Evolutionary conservation across 2,329 filamentous ascomycete species (phyloP).

Genomic region (Mycogone perniciosa): DNA sequence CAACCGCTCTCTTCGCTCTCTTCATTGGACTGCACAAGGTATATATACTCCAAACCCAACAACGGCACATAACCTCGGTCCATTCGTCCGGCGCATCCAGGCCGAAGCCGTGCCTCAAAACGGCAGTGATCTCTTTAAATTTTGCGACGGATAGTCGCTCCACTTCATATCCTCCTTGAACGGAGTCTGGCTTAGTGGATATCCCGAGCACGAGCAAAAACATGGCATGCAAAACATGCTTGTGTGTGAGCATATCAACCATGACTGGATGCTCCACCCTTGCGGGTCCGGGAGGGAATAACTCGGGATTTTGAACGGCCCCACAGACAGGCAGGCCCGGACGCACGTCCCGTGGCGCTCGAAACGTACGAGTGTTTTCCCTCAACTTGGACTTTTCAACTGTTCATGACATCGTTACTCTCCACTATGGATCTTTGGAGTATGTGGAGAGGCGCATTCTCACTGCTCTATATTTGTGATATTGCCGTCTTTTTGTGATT

Average conservation of each 20-base stretch:
- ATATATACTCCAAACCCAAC: background rate
- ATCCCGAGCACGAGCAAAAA: no score
- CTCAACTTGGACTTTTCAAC: no score
- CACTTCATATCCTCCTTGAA: background rate
- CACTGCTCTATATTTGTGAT: no score
- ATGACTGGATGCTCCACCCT: background rate
- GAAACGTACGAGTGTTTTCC: no score
- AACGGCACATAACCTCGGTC: constrained; percentile 8
- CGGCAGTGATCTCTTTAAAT: background rate
- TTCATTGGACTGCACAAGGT: background rate
- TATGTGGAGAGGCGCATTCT: no score
- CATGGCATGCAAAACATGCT: background rate
- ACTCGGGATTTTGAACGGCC: background rate
- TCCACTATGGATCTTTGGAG: no score
- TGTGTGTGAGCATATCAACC: background rate
- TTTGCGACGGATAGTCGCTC: background rate
- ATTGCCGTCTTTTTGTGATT: no score
- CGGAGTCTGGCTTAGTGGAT: no score
- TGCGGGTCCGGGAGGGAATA: background rate
- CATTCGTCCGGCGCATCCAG: constrained; percentile 4
- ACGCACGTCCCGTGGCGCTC: no score
- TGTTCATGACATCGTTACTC: no score
- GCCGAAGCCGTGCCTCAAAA: background rate
- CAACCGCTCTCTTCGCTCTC: background rate
- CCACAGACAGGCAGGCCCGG: background rate